A percentile compares a stretch with the other conserved stretches of the same genome.
Conservation (phyloP, 441 rosid species). For the Macaranga tanarius region DNA sequence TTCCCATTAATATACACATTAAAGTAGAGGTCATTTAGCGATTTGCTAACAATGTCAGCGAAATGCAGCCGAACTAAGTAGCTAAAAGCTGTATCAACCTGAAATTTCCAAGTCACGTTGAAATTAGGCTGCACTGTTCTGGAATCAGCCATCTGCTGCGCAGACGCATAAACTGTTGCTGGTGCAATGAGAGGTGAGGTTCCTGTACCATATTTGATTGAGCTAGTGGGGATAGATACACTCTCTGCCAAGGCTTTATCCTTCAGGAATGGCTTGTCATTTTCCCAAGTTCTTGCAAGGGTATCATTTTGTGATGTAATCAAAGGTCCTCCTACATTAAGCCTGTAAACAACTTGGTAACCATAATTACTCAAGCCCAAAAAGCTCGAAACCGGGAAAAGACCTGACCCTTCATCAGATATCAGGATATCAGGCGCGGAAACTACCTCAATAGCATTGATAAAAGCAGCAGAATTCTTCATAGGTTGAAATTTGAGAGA, state of each 20-base stretch:
- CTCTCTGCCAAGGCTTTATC: slow-evolving; percentile 39
- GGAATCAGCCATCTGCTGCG: slow-evolving; percentile 61
- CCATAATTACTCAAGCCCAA: slow-evolving; percentile 43
- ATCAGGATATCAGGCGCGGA: slow-evolving; percentile 64
- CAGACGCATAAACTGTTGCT: slow-evolving; percentile 57
- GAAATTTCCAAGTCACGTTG: slow-evolving; percentile 72
- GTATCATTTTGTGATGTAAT: slow-evolving; percentile 70
- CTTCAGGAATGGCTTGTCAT: slow-evolving; percentile 52
- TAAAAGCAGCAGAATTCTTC: slow-evolving; percentile 69
- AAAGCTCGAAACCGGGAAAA: slow-evolving; percentile 50
- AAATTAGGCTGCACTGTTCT: slow-evolving; percentile 46
- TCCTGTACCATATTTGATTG: slow-evolving; percentile 47
- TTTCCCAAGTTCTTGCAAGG: slow-evolving; percentile 57
- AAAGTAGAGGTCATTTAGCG: slow-evolving; percentile 71
- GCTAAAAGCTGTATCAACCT: slow-evolving; percentile 47
- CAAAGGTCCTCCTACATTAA: slow-evolving; percentile 68
- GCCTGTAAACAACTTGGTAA: slow-evolving; percentile 58
- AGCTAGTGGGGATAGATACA: slow-evolving; percentile 39
- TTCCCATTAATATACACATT: slow-evolving; percentile 70
- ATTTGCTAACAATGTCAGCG: slow-evolving; percentile 73
- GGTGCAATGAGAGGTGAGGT: slow-evolving; percentile 66
- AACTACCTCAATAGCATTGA: slow-evolving; percentile 82
- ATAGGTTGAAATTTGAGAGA: slow-evolving; percentile 51
- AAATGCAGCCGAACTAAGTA: slow-evolving; percentile 70
- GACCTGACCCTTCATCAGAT: slow-evolving; percentile 49